Conservation (phyloP, 352 stramenopile genomes). For the Phytophthora ohioensis region DNA sequence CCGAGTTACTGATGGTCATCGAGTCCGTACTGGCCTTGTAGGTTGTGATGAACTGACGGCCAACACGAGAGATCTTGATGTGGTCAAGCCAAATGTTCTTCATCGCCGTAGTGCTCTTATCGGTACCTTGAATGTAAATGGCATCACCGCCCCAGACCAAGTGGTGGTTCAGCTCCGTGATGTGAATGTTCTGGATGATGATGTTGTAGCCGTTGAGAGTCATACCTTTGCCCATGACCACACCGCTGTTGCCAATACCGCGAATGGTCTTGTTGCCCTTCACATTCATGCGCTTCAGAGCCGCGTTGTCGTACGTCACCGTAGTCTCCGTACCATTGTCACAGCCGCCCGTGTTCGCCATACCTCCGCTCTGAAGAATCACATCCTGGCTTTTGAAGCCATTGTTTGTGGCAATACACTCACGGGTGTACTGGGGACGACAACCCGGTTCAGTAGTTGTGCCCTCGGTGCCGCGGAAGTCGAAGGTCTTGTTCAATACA, state of each 20-base stretch:
- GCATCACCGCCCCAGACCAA: slow-evolving; percentile 46
- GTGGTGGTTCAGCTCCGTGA: slow-evolving; percentile 64
- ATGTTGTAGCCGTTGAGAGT: slow-evolving; percentile 12
- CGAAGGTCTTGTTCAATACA: slow-evolving; percentile 47
- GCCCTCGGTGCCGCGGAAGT: slow-evolving; percentile 48
- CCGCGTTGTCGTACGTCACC: slow-evolving; percentile 31
- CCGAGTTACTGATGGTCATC: slow-evolving; percentile 57
- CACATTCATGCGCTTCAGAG: slow-evolving; percentile 30
- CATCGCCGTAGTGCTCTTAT: slow-evolving; percentile 27
- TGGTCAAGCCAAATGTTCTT: slow-evolving; percentile 62
- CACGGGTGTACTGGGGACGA: slow-evolving; percentile 36
- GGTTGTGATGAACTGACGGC: slow-evolving; percentile 47
- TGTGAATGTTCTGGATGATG: slow-evolving; percentile 20
- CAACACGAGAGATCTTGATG: slow-evolving; percentile 48
- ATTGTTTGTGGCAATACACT: slow-evolving; percentile 53
- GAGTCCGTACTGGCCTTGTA: slow-evolving; percentile 38
- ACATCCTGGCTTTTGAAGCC: slow-evolving; percentile 53
- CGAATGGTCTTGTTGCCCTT: slow-evolving; percentile 9
- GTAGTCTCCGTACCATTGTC: slow-evolving; percentile 40
- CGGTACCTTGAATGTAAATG: slow-evolving; percentile 36
- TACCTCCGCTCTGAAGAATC: slow-evolving; percentile 47
- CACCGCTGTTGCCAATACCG: slow-evolving; percentile 6
- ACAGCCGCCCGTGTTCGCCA: slow-evolving; percentile 55
- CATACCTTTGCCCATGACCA: slow-evolving; percentile 7
- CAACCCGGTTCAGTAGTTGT: slow-evolving; percentile 46